Base-by-base conservation (phyloP, 768 basidiomycete species). In the Russula vinacea region DNA sequence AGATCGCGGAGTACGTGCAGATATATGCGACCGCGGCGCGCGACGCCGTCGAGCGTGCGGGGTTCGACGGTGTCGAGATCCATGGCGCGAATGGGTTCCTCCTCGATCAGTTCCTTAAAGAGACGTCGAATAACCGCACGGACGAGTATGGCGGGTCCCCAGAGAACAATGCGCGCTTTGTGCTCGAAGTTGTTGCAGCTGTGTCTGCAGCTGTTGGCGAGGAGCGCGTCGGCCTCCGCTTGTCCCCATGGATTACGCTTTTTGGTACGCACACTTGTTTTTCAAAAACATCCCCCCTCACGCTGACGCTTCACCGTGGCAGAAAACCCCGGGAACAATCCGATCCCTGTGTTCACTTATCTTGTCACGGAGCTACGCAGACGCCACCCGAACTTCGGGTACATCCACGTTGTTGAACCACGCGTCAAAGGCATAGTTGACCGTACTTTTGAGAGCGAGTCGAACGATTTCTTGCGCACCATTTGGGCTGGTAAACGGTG, bases 261-360 rank as follows among this genome's bases (percentile, higher is more conserved):
- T 35, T 35, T 7, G 35, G 35, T 35, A 35, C 35, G 35, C 35
- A 1, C 35, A 35, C 10, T 35, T 4, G 72, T 22, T 8, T 44
- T 44, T 2, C 19, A 19, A 5, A 29, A 29, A 29, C 29, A 1
- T 45, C 4, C 19, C 19, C 42, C 35, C 44, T 32, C 8, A 51
- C 10, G 50, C 16, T 14, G 50, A 5, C 29, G 6, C 19, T 7
- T 29, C 29, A 7, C 50, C 17, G 50, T 26, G 29, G 57, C 37
- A 68, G 71, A 51, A 7, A 83, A 87, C 83, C 71, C 75, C 8
- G 83, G 84, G 81, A 67, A 70, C 3, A 78, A 87, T 62, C 85
- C 84, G 0, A 73, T 78, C 3, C 82, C 84, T 0, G 81, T 81
- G 10, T 89, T 83, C 74, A 66, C 76, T 0, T 78, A 86, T 71